Evolutionary conservation across 1,284 basidiomycete species (phyloP).

Genomic region (Apiotrichum mycotoxinovorans): DNA sequence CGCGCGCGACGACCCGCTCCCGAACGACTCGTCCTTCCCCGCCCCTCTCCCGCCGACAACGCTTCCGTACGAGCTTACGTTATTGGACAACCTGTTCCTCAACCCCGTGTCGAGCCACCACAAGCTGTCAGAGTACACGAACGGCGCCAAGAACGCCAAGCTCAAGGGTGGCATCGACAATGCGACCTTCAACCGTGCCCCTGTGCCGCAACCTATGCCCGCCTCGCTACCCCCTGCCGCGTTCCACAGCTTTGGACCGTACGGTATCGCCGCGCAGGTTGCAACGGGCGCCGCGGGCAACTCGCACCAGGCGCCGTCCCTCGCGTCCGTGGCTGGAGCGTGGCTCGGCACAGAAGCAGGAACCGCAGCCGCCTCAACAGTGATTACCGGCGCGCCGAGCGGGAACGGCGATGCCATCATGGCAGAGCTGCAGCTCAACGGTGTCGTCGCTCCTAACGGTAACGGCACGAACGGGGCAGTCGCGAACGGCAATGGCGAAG

Average conservation of each 20-base stretch:
- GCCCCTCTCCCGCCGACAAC: conserved; percentile 43
- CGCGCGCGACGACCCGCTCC: conserved; percentile 42
- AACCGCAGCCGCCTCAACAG: conserved; percentile 2
- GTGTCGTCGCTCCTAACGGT: background rate
- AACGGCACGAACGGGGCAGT: conserved; percentile 1
- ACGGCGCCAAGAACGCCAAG: conserved; percentile 28
- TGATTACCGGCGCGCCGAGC: conserved; percentile 10
- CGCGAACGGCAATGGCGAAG: background rate
- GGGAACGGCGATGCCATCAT: conserved; percentile 10
- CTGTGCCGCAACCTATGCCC: background rate
- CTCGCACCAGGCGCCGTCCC: conserved; percentile 2
- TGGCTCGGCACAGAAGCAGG: conserved; percentile 14
- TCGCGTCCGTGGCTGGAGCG: conserved; percentile 14
- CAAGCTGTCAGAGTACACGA: conserved; percentile 49
- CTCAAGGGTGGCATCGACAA: conserved; percentile 7
- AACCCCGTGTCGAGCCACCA: conserved; percentile 50
- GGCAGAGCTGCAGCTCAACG: conserved; percentile 14
- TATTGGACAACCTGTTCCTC: conserved; percentile 51
- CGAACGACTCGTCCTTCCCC: conserved; percentile 38
- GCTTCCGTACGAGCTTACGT: conserved; percentile 49
- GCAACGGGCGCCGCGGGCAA: background rate
- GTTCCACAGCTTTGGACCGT: conserved; percentile 31
- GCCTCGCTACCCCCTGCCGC: conserved; percentile 32
- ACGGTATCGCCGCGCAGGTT: conserved; percentile 27
- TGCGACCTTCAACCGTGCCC: background rate